These are phyloP conservation scores for Phyllachora maydis DNA, from an alignment of 2,329 filamentous ascomycete species.

Conservation along the genomic window DNA sequence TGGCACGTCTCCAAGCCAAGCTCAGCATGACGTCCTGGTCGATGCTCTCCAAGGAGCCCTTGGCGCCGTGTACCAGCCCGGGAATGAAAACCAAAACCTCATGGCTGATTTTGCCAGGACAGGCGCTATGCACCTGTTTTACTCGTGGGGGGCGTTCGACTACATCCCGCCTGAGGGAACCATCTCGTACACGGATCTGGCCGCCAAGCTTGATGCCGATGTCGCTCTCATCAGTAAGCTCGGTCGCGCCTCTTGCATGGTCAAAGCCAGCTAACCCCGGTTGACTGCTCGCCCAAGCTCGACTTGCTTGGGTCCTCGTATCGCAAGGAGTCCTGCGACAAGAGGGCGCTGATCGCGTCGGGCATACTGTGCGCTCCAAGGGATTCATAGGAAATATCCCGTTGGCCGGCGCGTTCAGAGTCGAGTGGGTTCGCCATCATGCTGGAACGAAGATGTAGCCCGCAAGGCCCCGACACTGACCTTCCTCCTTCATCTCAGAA, in stretches of 20 bases:
- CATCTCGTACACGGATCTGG: constrained; percentile 10
- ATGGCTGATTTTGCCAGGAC: constrained; percentile 3
- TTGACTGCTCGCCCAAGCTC: constrained; percentile 3
- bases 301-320: constrained; percentile 6
- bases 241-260: too few relatives aligned
- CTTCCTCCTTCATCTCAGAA: constrained; percentile 6
- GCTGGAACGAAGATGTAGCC: too few relatives aligned
- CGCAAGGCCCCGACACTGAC: neutral
- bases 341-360: constrained; percentile 5
- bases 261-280: neutral
- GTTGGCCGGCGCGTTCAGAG: constrained; percentile 3
- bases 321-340: constrained; percentile 5
- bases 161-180: constrained; percentile 9
- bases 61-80: constrained; percentile 3
- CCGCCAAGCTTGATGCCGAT: constrained; percentile 9
- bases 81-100: constrained; percentile 3
- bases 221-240: constrained; percentile 8
- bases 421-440: constrained; percentile 2
- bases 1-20: too few relatives aligned
- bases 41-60: constrained; percentile 2
- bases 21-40: too few relatives aligned
- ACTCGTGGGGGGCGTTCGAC: constrained; percentile 12
- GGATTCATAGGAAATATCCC: constrained; percentile 3
- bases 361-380: constrained; percentile 7
- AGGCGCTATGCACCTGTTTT: constrained; percentile 9